A percentile compares a stretch with the other conserved stretches of the same genome.
Evolutionary conservation across 768 basidiomycete genomes (phyloP).

Genomic region (Chalciporus sphaerocephalus): DNA sequence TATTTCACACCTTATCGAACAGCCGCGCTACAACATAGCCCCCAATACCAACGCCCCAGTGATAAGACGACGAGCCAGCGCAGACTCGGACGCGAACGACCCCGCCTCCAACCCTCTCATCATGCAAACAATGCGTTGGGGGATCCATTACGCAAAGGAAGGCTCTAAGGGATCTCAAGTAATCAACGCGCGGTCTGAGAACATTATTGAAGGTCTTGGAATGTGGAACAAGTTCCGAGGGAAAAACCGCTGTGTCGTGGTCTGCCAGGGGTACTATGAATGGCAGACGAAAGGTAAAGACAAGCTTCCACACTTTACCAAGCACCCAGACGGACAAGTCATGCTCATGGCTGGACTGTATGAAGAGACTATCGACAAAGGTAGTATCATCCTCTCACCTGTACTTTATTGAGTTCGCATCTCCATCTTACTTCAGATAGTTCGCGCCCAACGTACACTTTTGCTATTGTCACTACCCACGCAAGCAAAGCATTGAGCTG

Average conservation of each 20-base stretch:
- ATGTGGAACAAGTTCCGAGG: conserved; percentile 87
- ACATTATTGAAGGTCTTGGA: conserved; percentile 65
- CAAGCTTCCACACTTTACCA: conserved; percentile 79
- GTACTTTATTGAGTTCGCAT: background rate
- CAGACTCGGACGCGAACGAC: conserved; percentile 2
- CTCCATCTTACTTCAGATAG: conserved; percentile 36
- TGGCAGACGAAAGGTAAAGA: conserved; percentile 84
- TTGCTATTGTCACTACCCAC: conserved; percentile 84
- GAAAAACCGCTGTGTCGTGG: conserved; percentile 78
- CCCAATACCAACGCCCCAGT: conserved; percentile 78
- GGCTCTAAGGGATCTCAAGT: conserved; percentile 57
- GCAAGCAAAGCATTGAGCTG: conserved; percentile 67
- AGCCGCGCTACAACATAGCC: conserved; percentile 75
- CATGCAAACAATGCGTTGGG: conserved; percentile 88
- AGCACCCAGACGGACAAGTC: conserved; percentile 55
- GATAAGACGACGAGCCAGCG: conserved; percentile 42
- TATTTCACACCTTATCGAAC: background rate
- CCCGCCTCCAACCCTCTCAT: conserved; percentile 35
- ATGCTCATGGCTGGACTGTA: conserved; percentile 90
- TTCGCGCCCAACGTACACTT: conserved; percentile 65
- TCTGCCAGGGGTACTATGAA: conserved; percentile 90
- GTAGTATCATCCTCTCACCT: conserved; percentile 32
- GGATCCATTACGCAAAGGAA: conserved; percentile 70
- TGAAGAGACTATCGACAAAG: conserved; percentile 65
- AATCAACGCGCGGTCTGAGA: conserved; percentile 87